Evolutionary conservation across 495 filamentous ascomycete species (phyloP).

Genomic region (Hyaloscypha variabilis): DNA sequence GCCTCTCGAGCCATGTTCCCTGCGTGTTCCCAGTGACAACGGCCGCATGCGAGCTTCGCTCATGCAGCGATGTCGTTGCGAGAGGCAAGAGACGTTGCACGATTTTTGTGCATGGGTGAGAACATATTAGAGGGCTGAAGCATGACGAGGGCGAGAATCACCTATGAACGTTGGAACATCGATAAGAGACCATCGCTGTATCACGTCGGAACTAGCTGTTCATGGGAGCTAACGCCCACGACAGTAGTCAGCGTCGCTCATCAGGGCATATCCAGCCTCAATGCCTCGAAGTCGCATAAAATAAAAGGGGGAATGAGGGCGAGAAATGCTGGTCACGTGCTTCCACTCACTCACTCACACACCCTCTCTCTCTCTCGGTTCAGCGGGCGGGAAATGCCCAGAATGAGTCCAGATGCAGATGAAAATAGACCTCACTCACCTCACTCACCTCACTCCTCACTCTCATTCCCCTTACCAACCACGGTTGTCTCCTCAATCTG

Average conservation of each 20-base stretch:
- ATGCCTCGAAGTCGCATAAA: too few species aligned
- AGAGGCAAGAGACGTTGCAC: too few species aligned
- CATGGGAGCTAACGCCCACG: background rate
- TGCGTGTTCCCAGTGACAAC: background rate
- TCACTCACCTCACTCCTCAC: too few species aligned
- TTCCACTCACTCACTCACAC: too few species aligned
- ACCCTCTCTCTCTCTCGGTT: too few species aligned
- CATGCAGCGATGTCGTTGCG: background rate
- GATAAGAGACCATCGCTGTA: background rate
- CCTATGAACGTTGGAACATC: background rate
- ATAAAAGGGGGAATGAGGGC: too few species aligned
- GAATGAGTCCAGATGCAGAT: too few species aligned
- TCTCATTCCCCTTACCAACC: too few species aligned
- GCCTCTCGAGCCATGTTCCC: background rate
- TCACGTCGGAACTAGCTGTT: background rate
- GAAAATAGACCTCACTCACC: too few species aligned
- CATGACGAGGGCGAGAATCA: background rate
- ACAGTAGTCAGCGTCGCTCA: background rate
- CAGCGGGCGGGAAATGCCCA: too few species aligned
- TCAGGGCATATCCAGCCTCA: background rate
- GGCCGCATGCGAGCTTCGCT: background rate
- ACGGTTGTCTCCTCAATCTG: too few species aligned
- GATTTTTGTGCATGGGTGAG: background rate
- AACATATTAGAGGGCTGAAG: background rate
- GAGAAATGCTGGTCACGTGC: too few species aligned